Conservation (phyloP, 352 stramenopile genomes). For the Phytophthora cryptogea region DNA sequence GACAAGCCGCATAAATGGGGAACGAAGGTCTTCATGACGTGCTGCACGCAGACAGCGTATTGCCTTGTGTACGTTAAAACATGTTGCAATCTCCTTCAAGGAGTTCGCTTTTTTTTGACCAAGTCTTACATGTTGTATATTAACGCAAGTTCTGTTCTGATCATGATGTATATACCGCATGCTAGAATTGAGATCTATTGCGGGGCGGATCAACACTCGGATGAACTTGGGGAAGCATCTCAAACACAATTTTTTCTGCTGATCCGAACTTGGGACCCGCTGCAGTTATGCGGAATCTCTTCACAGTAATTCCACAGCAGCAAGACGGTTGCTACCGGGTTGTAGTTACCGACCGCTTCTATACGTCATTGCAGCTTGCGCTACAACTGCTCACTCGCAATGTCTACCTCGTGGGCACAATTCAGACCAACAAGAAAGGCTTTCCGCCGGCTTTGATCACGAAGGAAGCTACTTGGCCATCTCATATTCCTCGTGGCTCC, state of each 20-base stretch:
- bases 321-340: not conserved
- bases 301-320: not conserved
- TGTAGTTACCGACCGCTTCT: not conserved
- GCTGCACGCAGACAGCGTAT: constrained; percentile 14
- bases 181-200: not conserved
- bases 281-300: not conserved
- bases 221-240: not conserved
- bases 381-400: not conserved
- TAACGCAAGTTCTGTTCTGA: too few species aligned
- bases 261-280: not conserved
- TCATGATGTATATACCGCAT: too few species aligned
- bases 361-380: not conserved
- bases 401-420: not conserved
- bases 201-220: not conserved
- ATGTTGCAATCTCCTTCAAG: too few species aligned
- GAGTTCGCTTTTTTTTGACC: too few species aligned
- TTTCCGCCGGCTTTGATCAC: not conserved
- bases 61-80: too few species aligned
- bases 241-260: not conserved
- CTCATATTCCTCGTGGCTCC: not conserved
- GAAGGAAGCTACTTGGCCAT: not conserved
- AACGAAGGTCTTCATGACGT: constrained; percentile 20
- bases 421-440: not conserved
- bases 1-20: constrained; percentile 25
- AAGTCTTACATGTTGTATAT: not conserved